Conservation (phyloP, 305 asterid species). For the Plantago rigida region DNA sequence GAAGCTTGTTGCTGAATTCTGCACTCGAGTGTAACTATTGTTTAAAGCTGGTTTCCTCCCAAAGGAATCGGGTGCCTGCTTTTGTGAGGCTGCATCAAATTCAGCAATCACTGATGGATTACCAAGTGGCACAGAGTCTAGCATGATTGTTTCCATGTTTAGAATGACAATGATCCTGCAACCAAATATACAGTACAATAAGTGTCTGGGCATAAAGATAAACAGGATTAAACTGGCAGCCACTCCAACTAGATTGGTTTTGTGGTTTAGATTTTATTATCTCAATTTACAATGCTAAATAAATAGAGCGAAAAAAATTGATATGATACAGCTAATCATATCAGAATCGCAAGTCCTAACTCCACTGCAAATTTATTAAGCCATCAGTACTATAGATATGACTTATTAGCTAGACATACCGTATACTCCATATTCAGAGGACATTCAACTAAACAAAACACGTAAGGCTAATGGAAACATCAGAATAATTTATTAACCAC, state of each 20-base stretch:
- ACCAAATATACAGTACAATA: constrained; percentile 20
- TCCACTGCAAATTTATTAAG: constrained; percentile 1
- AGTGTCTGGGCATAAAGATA: constrained; percentile 21
- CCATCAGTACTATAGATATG: neutral
- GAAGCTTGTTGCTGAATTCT: constrained; percentile 35
- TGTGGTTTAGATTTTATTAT: constrained; percentile 5
- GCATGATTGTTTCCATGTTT: constrained; percentile 81
- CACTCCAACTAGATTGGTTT: constrained; percentile 12
- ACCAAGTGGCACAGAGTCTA: constrained; percentile 63
- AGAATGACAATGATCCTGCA: constrained; percentile 83
- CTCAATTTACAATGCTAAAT: constrained; percentile 2
- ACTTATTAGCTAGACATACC: no score
- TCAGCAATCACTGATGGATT: constrained; percentile 48
- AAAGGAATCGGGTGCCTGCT: constrained; percentile 33
- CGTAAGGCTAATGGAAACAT: no score
- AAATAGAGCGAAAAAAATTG: neutral
- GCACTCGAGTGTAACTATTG: constrained; percentile 35
- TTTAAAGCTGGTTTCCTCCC: constrained; percentile 30
- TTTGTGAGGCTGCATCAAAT: constrained; percentile 42
- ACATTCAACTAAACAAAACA: no score
- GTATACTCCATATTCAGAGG: no score
- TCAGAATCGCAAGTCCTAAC: neutral
- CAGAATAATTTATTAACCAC: no score
- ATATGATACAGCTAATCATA: neutral
- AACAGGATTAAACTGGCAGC: constrained; percentile 12